These are phyloP conservation scores for Colletotrichum australisinense DNA, from an alignment of 2,329 filamentous ascomycete genomes.

Conservation along the genomic window DNA sequence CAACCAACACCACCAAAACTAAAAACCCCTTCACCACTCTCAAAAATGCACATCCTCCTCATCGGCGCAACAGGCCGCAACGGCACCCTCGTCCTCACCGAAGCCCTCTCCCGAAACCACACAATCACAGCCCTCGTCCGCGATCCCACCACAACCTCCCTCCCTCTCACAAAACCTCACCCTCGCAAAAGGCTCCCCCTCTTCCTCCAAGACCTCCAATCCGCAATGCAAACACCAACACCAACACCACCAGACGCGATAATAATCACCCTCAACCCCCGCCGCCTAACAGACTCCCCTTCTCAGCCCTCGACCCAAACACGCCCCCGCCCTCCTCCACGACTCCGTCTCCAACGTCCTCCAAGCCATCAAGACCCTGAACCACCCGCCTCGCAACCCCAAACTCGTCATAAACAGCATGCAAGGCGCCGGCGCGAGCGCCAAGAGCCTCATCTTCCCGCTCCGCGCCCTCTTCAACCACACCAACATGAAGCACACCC, in stretches of 20 bases:
- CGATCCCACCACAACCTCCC: constrained; percentile 45
- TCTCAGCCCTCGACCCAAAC: constrained; percentile 51
- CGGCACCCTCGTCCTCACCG: constrained; percentile 54
- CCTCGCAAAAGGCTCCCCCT: constrained; percentile 51
- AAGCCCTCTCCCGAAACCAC: constrained; percentile 53
- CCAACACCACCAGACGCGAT: constrained; percentile 47
- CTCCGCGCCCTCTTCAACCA: constrained; percentile 57
- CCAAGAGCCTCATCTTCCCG: constrained; percentile 51
- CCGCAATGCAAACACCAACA: constrained; percentile 44
- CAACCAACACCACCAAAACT: neutral
- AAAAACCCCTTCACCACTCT: too few species aligned
- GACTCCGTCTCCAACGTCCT: constrained; percentile 52
- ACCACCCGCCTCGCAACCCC: constrained; percentile 40
- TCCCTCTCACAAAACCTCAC: constrained; percentile 47
- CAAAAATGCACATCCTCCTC: constrained; percentile 56
- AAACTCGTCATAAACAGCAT: constrained; percentile 63
- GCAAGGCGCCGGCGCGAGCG: constrained; percentile 60
- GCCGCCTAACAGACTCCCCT: constrained; percentile 57
- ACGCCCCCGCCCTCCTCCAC: constrained; percentile 58
- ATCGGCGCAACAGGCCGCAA: constrained; percentile 60
- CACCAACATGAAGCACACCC: constrained; percentile 57
- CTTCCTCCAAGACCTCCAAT: constrained; percentile 48
- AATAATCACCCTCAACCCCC: constrained; percentile 60
- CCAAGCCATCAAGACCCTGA: constrained; percentile 47
- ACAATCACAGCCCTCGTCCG: constrained; percentile 59